Base-by-base conservation (phyloP, 1,139 yeast species). In the Torulaspora globosa region DNA sequence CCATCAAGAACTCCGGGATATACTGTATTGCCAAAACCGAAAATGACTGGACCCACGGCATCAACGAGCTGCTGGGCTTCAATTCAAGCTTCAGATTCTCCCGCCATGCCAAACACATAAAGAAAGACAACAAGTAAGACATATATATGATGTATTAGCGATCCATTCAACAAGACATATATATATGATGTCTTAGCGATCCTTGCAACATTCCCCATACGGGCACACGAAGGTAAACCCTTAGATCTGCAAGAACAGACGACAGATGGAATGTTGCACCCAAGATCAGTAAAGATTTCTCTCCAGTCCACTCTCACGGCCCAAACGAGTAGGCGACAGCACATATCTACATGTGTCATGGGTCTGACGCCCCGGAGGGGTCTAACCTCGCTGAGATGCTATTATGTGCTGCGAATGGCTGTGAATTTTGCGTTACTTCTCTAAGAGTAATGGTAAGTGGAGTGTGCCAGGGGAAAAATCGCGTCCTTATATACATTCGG, bases 11-110 rank as follows among this genome's bases (percentile, higher is more conserved):
- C 28, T 71, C 78, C 27, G 95, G 96, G 1, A 80, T 90, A n/a
- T 88, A 94, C 83, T 89, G 97, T 67, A 82, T 90, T 3, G 87
- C 95, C 0, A 75, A 82, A 47, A 74, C 82, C 10, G 88, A 82
- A 51, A 83, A 84, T 53, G 97, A 90, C 63, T 90, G 97, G 97
- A 87, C 90, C 1, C 77, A 77, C 50, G 96, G 94, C 42, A 80
- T 90, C 48, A 90, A 90, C 60, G 90, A 86, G 54, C 72, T 90
- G 51, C 69, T 90, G 33, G 97, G 97, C 2, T 90, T 90, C 73
- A 90, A 90, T 62, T 80, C 89, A 15, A 78, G 87, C 43, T 90
- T 90, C 64, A 82, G 82, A 38, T 52, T 62, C 34, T 52, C 55
- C 18, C 51, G 54, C 34, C 42, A 34, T 37, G 38, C 47, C 28